phyloP scores from a whole-genome alignment of 1,284 basidiomycete genomes.

The Malassezia yamatoensis region DNA sequence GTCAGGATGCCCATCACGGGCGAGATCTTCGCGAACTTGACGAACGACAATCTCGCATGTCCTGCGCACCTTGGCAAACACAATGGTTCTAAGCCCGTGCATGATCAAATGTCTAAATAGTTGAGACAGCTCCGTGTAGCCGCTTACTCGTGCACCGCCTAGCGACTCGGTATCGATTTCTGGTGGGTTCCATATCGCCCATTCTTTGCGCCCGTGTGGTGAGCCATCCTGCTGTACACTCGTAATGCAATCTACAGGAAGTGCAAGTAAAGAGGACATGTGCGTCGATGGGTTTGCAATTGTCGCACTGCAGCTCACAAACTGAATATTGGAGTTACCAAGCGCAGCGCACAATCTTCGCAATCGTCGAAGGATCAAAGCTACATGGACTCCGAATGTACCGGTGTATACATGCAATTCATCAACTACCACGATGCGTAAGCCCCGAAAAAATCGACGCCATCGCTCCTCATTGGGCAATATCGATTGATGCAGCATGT shows the following conservation, averaged over 20 bases:
- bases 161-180: constrained; percentile 57
- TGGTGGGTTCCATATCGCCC: constrained; percentile 54
- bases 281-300: constrained; percentile 60
- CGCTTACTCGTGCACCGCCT: constrained; percentile 56
- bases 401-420: constrained; percentile 67
- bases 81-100: constrained; percentile 66
- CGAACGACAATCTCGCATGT: constrained; percentile 76
- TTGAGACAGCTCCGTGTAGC: constrained; percentile 63
- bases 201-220: constrained; percentile 64
- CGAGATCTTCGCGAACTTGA: constrained; percentile 62
- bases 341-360: constrained; percentile 70
- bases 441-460: constrained; percentile 61
- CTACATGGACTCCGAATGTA: constrained; percentile 38
- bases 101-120: constrained; percentile 74
- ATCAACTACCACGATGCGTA: constrained; percentile 72
- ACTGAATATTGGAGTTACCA: constrained; percentile 63
- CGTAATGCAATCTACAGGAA: constrained; percentile 48
- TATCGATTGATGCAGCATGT: constrained; percentile 76
- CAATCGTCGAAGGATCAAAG: constrained; percentile 50
- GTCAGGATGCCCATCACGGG: constrained; percentile 65
- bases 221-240: constrained; percentile 72
- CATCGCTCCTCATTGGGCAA: constrained; percentile 73
- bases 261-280: constrained; percentile 55
- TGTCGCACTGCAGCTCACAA: constrained; percentile 81
- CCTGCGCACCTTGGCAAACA: constrained; percentile 79